Evolutionary conservation across 345 rosid species (phyloP).

Genomic region (Euphorbia tirucalli): DNA sequence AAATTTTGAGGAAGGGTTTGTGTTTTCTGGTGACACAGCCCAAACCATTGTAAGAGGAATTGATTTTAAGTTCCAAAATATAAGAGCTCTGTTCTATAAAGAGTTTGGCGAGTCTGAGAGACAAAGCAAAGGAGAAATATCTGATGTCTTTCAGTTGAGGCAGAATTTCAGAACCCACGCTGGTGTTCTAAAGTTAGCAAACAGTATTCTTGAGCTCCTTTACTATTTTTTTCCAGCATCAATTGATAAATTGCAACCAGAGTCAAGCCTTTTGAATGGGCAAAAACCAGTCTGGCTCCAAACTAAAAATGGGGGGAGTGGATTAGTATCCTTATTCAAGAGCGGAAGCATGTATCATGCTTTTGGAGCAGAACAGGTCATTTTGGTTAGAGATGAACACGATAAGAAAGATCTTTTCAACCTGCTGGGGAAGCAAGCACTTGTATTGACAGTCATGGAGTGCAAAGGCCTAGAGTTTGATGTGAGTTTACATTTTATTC

Average conservation of each 20-base stretch:
- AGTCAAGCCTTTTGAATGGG: constrained; percentile 41
- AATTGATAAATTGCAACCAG: constrained; percentile 37
- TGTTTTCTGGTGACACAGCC: constrained; percentile 52
- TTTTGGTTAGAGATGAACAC: constrained; percentile 42
- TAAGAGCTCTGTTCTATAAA: constrained; percentile 39
- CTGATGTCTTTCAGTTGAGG: constrained; percentile 34
- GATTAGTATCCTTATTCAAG: constrained; percentile 18
- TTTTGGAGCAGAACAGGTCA: constrained; percentile 54
- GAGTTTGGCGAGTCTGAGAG: constrained; percentile 29
- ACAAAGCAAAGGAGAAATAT: constrained; percentile 36
- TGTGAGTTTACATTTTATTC: constrained; percentile 19
- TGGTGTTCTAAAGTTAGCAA: constrained; percentile 48
- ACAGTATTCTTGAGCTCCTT: constrained; percentile 48
- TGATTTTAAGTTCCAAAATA: constrained; percentile 52
- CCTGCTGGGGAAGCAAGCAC: constrained; percentile 44
- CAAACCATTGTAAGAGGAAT: constrained; percentile 48
- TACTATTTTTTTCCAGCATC: constrained; percentile 37
- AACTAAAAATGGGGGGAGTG: constrained; percentile 28
- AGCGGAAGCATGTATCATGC: constrained; percentile 8
- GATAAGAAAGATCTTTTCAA: constrained; percentile 26
- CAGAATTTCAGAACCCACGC: constrained; percentile 58
- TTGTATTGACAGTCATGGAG: constrained; percentile 42
- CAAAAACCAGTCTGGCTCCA: constrained; percentile 49
- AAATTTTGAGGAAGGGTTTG: constrained; percentile 50
- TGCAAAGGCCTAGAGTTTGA: constrained; percentile 59